phyloP scores from a whole-genome alignment of 2,329 filamentous ascomycete species.

The Rhytidhysteron rufulum region DNA sequence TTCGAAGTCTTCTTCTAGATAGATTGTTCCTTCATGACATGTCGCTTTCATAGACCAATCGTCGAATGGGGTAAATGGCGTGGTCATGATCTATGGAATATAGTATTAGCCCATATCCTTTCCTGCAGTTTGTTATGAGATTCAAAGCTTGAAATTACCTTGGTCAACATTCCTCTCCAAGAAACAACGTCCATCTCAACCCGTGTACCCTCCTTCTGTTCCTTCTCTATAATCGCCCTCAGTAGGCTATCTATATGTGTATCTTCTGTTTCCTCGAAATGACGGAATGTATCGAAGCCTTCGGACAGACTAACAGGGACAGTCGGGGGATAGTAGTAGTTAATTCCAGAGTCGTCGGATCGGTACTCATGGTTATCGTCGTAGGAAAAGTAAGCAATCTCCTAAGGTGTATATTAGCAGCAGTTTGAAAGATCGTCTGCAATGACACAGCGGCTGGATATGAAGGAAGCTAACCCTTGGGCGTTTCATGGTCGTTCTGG shows the following conservation, averaged over 20 bases:
- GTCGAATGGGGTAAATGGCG: conserved; percentile 63
- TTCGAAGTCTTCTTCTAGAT: conserved; percentile 85
- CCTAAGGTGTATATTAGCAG: conserved; percentile 36
- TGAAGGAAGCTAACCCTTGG: conserved; percentile 56
- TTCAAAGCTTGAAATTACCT: no score
- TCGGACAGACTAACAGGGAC: conserved; percentile 69
- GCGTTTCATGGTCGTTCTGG: conserved; percentile 67
- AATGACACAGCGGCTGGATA: neutral
- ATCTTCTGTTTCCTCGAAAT: conserved; percentile 76
- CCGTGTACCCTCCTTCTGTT: conserved; percentile 63
- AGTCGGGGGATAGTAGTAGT: conserved; percentile 78
- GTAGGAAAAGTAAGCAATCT: conserved; percentile 92
- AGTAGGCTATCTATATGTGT: conserved; percentile 85
- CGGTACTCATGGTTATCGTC: conserved; percentile 76
- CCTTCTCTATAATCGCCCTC: conserved; percentile 68
- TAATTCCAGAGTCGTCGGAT: conserved; percentile 72
- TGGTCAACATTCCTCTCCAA: conserved; percentile 98
- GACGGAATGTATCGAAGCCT: conserved; percentile 78
- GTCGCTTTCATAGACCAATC: conserved; percentile 97
- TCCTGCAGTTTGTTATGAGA: no score
- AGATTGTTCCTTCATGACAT: conserved; percentile 72
- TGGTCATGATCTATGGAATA: conserved; percentile 85
- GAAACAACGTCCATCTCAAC: conserved; percentile 79
- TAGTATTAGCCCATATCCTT: no score
- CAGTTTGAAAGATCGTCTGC: neutral